Evolutionary conservation across 805 yeast species (phyloP), one percentile per base, ranked within the genome.

Genomic region (Myxozyma mucilagina): DNA sequence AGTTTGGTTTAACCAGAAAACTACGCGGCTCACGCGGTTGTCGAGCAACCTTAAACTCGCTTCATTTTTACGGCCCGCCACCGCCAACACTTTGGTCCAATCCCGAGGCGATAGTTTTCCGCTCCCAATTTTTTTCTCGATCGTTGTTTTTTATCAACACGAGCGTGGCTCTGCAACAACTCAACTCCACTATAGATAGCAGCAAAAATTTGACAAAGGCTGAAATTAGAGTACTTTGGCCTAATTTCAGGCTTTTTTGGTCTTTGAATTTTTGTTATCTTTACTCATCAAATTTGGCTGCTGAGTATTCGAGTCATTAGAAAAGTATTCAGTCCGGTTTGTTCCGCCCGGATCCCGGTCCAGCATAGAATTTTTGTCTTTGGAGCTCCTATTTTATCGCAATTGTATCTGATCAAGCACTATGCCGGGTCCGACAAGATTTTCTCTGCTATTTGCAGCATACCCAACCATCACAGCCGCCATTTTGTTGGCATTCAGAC

Each of bases 391-490:
- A 5, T 38, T 24, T 38, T 38, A 20, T n/a, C n/a, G 10, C 54
- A 50, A 39, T 50, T 24, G 36, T 4, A n/a, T 45, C 38, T 24
- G 16, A n/a, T 11, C 32, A 8, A 34, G 31, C 44, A 44, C 32
- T 7, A 61, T 58, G 60, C 65, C 65, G 10, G 61, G 55, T 11
- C 59, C 59, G 8, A 61, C 57, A n/a, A 44, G 67, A 20, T 53
- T 61, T 31, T 61, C 67, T 6, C 50, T 63, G 44, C 59, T 63
- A 7, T 53, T 56, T 29, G 66, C 64, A 13, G 66, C 66, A 24
- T 63, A 61, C 49, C 67, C 67, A 18, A 63, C 67, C 5, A 63
- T 63, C 43, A 61, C 67, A 20, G 67, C 67, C n/a, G 67, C 67
- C 4, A 49, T 63, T 13, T 32, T 61, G 20, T 16, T 61, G 31